Evolutionary conservation across 129 eudicot species (phyloP).

Genomic region (Centrapalus pauciflorus): DNA sequence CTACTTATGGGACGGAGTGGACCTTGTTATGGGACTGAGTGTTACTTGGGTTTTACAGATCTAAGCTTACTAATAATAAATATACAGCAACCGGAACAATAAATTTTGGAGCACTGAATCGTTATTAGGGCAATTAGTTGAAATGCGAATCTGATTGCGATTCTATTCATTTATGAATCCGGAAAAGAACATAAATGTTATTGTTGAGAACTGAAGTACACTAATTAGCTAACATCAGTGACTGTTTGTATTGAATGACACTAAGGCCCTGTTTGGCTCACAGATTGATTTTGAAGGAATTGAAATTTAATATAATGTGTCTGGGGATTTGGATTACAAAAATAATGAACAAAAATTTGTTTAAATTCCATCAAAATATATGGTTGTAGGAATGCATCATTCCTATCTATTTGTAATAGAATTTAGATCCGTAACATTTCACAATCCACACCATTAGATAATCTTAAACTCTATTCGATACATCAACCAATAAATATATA

Average conservation of each 20-base stretch:
- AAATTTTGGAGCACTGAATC: not conserved
- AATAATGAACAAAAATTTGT: too few species aligned
- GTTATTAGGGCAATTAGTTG: constrained; percentile 1
- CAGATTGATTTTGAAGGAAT: too few species aligned
- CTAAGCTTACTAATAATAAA: not conserved
- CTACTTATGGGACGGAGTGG: not conserved
- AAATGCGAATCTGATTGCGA: not conserved
- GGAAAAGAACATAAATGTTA: not conserved
- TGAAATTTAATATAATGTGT: too few species aligned
- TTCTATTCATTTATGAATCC: not conserved
- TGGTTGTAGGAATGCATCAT: too few species aligned
- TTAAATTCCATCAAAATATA: too few species aligned
- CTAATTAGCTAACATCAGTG: not conserved
- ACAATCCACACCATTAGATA: too few species aligned
- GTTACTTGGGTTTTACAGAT: not conserved
- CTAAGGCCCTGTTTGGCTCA: too few species aligned
- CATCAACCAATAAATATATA: too few species aligned
- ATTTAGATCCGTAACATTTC: too few species aligned
- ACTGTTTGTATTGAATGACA: not conserved
- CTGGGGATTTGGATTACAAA: too few species aligned
- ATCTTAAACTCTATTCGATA: too few species aligned
- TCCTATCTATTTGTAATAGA: too few species aligned
- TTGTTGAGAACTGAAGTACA: not conserved
- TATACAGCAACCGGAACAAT: not conserved
- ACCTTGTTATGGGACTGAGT: not conserved